Conservation (phyloP, 2,329 filamentous ascomycete species). For the Talaromyces sp. region DNA sequence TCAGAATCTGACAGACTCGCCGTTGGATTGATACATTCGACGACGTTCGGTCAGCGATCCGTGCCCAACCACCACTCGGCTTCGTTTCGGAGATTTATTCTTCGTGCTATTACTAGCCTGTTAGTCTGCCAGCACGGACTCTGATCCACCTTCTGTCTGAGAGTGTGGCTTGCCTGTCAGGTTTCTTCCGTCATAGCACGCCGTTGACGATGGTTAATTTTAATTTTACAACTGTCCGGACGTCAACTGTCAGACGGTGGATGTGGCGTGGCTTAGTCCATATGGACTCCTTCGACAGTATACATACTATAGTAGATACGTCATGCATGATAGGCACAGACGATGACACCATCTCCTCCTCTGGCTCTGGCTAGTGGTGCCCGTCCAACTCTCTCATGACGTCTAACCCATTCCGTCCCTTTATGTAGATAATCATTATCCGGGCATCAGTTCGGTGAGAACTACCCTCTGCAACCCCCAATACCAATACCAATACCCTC, state of each 20-base stretch:
- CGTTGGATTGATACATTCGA: neutral
- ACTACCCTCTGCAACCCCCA: neutral
- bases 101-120: neutral
- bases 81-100: neutral
- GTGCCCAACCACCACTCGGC: neutral
- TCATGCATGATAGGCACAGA: neutral
- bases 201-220: neutral
- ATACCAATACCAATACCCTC: too few species aligned
- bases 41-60: neutral
- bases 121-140: neutral
- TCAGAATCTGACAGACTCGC: too few species aligned
- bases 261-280: too few species aligned
- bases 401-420: constrained; percentile 5
- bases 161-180: constrained; percentile 4
- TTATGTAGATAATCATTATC: neutral
- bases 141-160: neutral
- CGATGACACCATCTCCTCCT: neutral
- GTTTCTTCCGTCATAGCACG: neutral
- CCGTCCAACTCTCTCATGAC: neutral
- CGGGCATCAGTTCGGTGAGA: neutral
- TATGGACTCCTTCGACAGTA: neutral
- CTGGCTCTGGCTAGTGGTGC: neutral
- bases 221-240: too few species aligned
- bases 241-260: too few species aligned
- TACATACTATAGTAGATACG: neutral